Base-by-base conservation (phyloP, 768 basidiomycete genomes). In the Boletus sp. region DNA sequence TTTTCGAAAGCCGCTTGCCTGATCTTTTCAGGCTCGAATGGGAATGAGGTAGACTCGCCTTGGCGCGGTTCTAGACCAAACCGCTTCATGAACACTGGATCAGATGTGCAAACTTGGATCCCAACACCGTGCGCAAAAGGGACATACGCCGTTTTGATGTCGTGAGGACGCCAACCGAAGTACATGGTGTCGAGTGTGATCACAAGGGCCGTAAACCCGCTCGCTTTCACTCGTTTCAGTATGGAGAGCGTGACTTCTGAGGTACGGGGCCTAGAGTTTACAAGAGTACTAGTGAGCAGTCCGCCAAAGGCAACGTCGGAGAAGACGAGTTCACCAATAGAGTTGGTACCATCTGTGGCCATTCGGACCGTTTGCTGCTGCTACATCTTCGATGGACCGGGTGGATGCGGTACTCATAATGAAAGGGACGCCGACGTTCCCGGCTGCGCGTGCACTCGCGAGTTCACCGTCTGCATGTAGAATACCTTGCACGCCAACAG, bases 261-360 rank as follows among this genome's bases (percentile, higher is more conserved):
- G 8, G 77, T 72, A 12, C 73, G 73, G 2, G 90, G 89, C 89
- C 89, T 89, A 52, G 20, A 50, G 35, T 40, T 41, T 3, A 24
- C 37, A 40, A 35, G 8, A 33, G 10, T 11, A n/a, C n/a, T n/a
- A 14, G 33, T 55, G 11, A 40, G 42, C 50, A 33, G 12, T 11
- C 28, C 28, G 45, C 18, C 39, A 33, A 39, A 36, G 45, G 32
- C 3, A 14, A 42, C 7, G 9, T 30, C 20, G n/a, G 32, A 9
- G n/a, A 37, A 29, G 32, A 20, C 1, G 7, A 5, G 63, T 74
- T 56, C 50, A 86, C 88, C 90, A 90, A 68, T 93, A 92, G 1
- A 92, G 78, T 67, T 93, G 91, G 68, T 82, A 92, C 89, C 90
- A 92, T 35, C 90, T 77, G 33, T 81, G 77, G 0, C 86, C 83